Conservation (phyloP, 1,139 yeast species). For the Kodamaea suecica region DNA sequence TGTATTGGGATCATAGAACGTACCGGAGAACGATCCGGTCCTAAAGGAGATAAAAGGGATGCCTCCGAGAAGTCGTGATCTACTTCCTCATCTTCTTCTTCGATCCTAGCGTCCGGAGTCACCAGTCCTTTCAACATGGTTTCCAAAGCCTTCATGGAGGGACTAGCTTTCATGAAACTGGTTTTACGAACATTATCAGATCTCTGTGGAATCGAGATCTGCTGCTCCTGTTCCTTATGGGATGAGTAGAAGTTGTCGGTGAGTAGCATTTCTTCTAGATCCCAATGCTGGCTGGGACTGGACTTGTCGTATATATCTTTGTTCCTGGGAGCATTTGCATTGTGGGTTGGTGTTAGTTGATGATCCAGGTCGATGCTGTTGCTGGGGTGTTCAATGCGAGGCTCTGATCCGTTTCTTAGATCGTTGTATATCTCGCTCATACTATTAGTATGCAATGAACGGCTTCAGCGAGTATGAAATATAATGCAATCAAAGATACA, state of each 20-base stretch:
- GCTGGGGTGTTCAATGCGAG: too few species aligned
- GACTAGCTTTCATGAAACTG: slow-evolving; percentile 50
- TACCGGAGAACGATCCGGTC: slow-evolving; percentile 7
- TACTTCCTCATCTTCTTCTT: slow-evolving; percentile 15
- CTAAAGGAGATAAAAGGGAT: slow-evolving; percentile 5
- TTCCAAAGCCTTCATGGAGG: slow-evolving; percentile 54
- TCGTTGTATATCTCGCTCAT: slow-evolving; percentile 1
- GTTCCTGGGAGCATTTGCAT: too few species aligned
- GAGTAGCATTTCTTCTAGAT: slow-evolving; percentile 12
- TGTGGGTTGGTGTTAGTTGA: too few species aligned
- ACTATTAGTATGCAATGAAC: too few species aligned
- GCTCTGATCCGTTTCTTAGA: neutral
- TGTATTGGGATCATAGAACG: slow-evolving; percentile 4
- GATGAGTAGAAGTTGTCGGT: slow-evolving; percentile 27
- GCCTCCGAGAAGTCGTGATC: slow-evolving; percentile 1
- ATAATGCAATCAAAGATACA: too few species aligned
- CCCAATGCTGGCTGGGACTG: neutral
- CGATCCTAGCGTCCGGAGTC: slow-evolving; percentile 6
- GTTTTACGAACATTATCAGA: slow-evolving; percentile 22
- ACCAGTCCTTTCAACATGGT: slow-evolving; percentile 32
- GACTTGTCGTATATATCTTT: too few species aligned
- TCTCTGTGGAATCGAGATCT: neutral
- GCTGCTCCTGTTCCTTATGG: neutral
- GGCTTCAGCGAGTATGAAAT: too few species aligned
- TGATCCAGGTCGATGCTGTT: too few species aligned